phyloP scores from a whole-genome alignment of 2,329 filamentous ascomycete species.

The Chalaropsis thielavioides region DNA sequence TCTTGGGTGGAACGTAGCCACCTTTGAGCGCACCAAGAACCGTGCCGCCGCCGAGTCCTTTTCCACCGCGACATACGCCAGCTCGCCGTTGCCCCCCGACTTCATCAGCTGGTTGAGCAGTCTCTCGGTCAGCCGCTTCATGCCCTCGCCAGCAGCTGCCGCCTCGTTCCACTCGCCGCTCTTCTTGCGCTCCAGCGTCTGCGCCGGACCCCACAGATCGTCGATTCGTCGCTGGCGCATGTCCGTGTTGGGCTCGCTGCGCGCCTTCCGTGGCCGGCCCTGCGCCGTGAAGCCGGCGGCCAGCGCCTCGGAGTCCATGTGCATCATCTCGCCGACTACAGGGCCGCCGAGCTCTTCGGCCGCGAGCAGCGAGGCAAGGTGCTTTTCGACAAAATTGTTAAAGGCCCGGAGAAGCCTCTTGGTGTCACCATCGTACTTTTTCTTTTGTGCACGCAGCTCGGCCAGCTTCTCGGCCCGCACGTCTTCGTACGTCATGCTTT shows the following conservation, averaged over 20 bases:
- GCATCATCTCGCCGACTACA: constrained; percentile 59
- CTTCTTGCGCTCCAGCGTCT: constrained; percentile 20
- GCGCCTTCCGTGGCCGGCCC: constrained; percentile 40
- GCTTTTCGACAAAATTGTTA: constrained; percentile 54
- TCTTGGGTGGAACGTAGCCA: constrained; percentile 50
- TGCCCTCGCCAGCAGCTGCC: constrained; percentile 39
- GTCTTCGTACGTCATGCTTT: constrained; percentile 45
- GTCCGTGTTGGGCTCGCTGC: constrained; percentile 30
- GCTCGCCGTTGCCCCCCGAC: constrained; percentile 38
- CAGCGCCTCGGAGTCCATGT: constrained; percentile 45
- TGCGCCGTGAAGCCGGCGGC: constrained; percentile 46
- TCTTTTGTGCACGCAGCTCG: constrained; percentile 44
- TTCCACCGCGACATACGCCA: constrained; percentile 43
- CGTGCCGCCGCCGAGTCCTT: constrained; percentile 48
- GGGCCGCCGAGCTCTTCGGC: constrained; percentile 74
- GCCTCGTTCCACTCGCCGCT: constrained; percentile 31
- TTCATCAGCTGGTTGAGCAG: constrained; percentile 45
- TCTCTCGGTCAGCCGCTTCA: constrained; percentile 45
- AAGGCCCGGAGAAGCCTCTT: constrained; percentile 47
- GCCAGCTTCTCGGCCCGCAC: constrained; percentile 47
- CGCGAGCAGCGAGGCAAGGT: constrained; percentile 60
- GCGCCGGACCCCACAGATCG: constrained; percentile 42
- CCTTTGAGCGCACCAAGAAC: constrained; percentile 50
- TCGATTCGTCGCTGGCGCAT: constrained; percentile 47
- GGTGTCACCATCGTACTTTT: constrained; percentile 46